Base-by-base conservation (phyloP, 257 asterid species). In the Rubia yunnanensis region DNA sequence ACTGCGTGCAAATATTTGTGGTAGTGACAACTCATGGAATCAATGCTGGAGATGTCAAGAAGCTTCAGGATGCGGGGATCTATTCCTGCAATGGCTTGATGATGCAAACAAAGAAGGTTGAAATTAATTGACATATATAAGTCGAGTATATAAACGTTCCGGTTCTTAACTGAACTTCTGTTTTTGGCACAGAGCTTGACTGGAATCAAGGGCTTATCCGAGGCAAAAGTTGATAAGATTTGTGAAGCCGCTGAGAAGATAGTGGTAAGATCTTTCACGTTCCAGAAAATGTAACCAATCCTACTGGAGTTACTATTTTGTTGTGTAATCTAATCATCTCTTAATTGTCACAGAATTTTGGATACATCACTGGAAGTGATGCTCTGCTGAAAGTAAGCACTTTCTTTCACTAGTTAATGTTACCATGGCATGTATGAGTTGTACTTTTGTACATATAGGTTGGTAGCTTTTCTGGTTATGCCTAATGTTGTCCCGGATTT, bases 71-170 rank as follows among this genome's bases (percentile, higher is more conserved):
- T 76, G 99, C 97, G 56, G 99, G 97, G 48, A 94, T 94, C 79
- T 77, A 83, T 67, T 90, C 97, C 32, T 90, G 99, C 83, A 94
- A 88, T 79, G 97, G 97, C 72, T 71, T 94, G 79, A 88, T 94
- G 97, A 94, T 94, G 99, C 97, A 94, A 80, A 90, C 99, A 18
- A 89, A 89, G 84, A 92, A 92, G 96, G 97, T 89, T 66, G 60
- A 50, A 34, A 65, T 34, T 1, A 52, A 22, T 65, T 18, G 10
- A 32, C 22, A 22, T 4, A 30, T 24, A 10, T 17, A 1, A 23
- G 8, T 14, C 0, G 22, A 65, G 2, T 59, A 24, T 63, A 46
- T 3, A 18, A 65, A 50, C 31, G 49, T 31, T 26, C 13, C 44
- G 22, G 24, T 31, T 30, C 48, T 11, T 65, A 48, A 49, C 23